Evolutionary conservation across 495 filamentous ascomycete genomes (phyloP), one percentile per base, ranked within the genome.

Genomic region (Podospora didyma): DNA sequence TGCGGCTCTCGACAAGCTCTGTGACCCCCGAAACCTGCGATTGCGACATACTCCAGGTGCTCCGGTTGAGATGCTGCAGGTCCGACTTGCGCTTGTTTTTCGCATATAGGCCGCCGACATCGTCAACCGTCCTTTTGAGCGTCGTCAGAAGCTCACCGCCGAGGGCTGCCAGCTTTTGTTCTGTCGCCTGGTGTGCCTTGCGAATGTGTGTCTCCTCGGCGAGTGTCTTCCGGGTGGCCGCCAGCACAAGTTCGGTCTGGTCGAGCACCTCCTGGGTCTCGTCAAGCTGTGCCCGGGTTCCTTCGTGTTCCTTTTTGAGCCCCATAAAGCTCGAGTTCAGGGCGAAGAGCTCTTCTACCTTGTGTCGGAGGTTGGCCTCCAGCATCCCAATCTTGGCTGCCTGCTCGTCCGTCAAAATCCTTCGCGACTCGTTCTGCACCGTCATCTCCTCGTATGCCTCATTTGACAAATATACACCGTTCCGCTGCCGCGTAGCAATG

Each of bases 401-500:
- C 65, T 97, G 92, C 69, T 98, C 94, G 61, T 96, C 94, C 60
- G 86, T 89, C 19, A 96, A 79, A 54, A 97, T 96, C 23, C 89
- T 75, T n/a, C 92, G 84, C 3, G 91, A 96, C 72, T 97, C 94
- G 67, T 88, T 96, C 65, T 95, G 87, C 48, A 86, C 89, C 0
- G 85, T 89, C 69, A 98, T 85, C 62, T 94, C 87, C 62, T 96
- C 91, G 62, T 89, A 96, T 6, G 73, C 80, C 59, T 96, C 91
- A 28, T 86, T 84, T 0, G 91, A 88, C 41, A 98, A 76, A 66
- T 97, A 97, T 6, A 97, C 92, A 53, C 94, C 94, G 67, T 97
- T 96, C 6, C 92, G 86, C 69, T 96, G 91, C 10, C 94, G 81
- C 5, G 95, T 94, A 9, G 91, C 90, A 53, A 96, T 92, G 10